Evolutionary conservation across 1,139 yeast genomes (phyloP), one percentile per base, ranked within the genome.

Genomic region (Protomyces pachydermus): DNA sequence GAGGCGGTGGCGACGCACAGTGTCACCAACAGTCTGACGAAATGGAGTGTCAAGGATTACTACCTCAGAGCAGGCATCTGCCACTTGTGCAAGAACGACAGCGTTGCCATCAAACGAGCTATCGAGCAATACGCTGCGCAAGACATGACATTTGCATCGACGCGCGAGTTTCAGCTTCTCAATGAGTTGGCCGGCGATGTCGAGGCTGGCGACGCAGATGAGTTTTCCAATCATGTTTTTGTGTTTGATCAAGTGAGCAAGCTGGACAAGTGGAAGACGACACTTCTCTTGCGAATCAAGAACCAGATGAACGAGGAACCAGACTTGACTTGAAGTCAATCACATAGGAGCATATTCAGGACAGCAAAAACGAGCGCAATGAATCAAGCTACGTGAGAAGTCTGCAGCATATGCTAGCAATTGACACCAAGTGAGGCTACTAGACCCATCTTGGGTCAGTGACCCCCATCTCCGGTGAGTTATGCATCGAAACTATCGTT

Each of bases 31-130:
- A 83, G 83, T 68, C 79, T 91, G 69, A 84, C 95, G 61, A 87
- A 85, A 76, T 93, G 97, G 97, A 86, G 91, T 67, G 80, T 93
- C 72, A 93, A 95, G 76, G 98, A 93, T 68, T 90, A 91, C 74
- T 91, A 89, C 72, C 79, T 90, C 72, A 91, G 91, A 78, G 85
- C 88, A 56, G 84, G 90, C 38, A 79, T 93, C 66, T 89, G 97
- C 73, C 83, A 86, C 65, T 80, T 93, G 70, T 95, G 97, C 48
- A 39, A 28, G 67, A 69, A 73, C 67, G 98, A 93, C 75, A 79
- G 83, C 51, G 91, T 95, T 50, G 96, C 95, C 65, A 96, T 96
- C 0, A 82, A 83, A 65, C 86, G 88, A 72, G 83, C 90, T 53
- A 74, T 87, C 65, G 84, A 82, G 50, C 82, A 83, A 66, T 88